Base-by-base conservation (phyloP, 495 filamentous ascomycete genomes). In the Aspergillus cavernicola region DNA sequence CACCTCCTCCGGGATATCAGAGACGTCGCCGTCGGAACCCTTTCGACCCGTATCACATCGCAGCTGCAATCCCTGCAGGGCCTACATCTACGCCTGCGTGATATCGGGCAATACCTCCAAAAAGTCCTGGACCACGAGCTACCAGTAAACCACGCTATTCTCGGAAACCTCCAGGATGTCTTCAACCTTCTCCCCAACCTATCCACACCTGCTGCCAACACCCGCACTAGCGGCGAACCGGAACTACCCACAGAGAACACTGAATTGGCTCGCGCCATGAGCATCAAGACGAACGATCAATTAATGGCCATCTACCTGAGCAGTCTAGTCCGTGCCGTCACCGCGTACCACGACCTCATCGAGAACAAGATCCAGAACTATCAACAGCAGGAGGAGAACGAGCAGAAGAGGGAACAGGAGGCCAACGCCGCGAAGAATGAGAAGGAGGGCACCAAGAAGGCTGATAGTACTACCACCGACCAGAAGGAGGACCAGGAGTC, bases 291-390 rank as follows among this genome's bases (percentile, higher is more conserved):
- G 53, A 97, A 98, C 64, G 93, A 98, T 69, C 93, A 98, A 76
- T 80, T 98, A 54, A 96, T 98, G 85, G 83, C 91, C 33, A 97
- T 98, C 66, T 98, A 98, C 68, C 78, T 98, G 52, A 92, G 88
- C 71, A 93, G 88, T 71, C 74, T 98, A 75, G 97, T 98, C 73
- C 83, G 93, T 35, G 95, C 95, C 26, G 97, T 98, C 63, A 97
- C 93, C 7, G 95, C 93, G 12, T 98, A 97, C 84, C 93, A 98
- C 68, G 93, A 98, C 70, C 75, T 98, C 57, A 98, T 98, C 62
- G 93, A 98, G 79, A 98, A 98, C 75, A 98, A 98, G 85, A 96
- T 97, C 55, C 93, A 97, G 76, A 98, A 98, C 74, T 76, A 92
- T 61, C 92, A 96, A 73, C 89, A 92, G 66, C 90, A 95, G 70